These are phyloP conservation scores for Phaseolus coccineus DNA, from an alignment of 331 rosid species.

Conservation along the genomic window DNA sequence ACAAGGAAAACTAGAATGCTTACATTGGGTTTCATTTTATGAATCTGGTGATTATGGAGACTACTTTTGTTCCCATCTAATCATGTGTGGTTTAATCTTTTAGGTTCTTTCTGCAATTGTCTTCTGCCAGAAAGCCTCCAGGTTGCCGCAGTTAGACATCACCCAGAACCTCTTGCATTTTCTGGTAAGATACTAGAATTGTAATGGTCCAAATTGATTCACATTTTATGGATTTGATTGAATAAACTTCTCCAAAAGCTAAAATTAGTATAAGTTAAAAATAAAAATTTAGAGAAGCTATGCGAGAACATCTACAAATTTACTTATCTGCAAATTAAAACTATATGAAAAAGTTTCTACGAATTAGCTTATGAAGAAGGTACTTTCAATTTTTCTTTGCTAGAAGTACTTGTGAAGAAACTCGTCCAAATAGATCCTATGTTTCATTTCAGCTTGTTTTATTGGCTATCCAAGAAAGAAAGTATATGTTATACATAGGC, in stretches of 20 bases:
- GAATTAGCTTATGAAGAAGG: no score
- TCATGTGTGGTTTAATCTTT: conserved; percentile 47
- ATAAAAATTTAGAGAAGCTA: no score
- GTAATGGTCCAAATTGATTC: conserved; percentile 28
- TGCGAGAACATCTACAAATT: no score
- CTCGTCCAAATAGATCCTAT: not conserved
- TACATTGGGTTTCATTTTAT: conserved; percentile 24
- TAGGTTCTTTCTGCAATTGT: conserved; percentile 98
- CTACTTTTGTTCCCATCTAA: conserved; percentile 52
- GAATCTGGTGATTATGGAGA: conserved; percentile 20
- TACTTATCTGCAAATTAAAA: no score
- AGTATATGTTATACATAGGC: conserved; percentile 10
- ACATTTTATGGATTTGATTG: not conserved
- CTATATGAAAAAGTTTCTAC: no score
- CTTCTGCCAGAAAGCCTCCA: conserved; percentile 92
- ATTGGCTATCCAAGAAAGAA: conserved; percentile 34
- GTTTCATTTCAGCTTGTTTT: conserved; percentile 19
- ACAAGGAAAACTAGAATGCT: conserved; percentile 16
- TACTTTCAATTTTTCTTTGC: no score
- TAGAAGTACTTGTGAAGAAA: no score
- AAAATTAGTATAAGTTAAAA: no score
- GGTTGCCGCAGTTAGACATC: conserved; percentile 78
- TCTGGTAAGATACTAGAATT: conserved; percentile 61
- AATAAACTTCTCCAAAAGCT: no score
- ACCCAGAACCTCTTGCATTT: conserved; percentile 69